Base-by-base conservation (phyloP, 1,139 yeast genomes). In the Zygoascus hellenicus region DNA sequence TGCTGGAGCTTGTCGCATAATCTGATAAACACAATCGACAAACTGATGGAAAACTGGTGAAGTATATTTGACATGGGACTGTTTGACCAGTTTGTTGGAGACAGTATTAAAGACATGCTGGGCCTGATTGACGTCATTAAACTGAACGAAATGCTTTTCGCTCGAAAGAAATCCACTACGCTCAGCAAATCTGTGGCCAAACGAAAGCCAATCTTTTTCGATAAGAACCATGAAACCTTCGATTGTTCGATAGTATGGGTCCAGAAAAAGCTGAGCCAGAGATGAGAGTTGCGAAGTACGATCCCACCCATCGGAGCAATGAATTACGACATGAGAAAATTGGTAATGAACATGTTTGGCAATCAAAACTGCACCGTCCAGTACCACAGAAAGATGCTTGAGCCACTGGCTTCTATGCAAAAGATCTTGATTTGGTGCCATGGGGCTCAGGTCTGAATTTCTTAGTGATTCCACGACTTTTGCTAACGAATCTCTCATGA, bases 301-400 rank as follows among this genome's bases (percentile, higher is more conserved):
- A 63, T 92, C 98, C 98, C 98, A 92, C 0, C 98, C 98, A 68
- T 92, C 98, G 0, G 97, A 89, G 62, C 98, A 92, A 66, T 92
- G 98, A 9, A 94, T 77, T 6, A 92, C 63, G 5, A 92, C 78
- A 63, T 90, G 94, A 11, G 95, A 84, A 51, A 83, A 81, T 61
- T 88, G 86, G 58, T 83, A 77, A 52, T 87, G 88, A 17, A 92
- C 76, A 22, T 92, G 84, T 58, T 87, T 83, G 33, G 84, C 79
- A 44, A 92, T 77, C 41, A 87, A 73, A 49, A 86, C 90, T 0
- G 92, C 84, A 0, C 95, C 84, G 40, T 81, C 82, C 46, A 92
- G 63, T 31, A 92, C 74, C 14, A 83, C 73, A 9, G 81, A 74
- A 4, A 87, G 68, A 51, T 89, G 80, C 58, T 80, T 82, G 29